phyloP scores from a whole-genome alignment of 139 green algal species.

The Chlamydomonas sp. region DNA sequence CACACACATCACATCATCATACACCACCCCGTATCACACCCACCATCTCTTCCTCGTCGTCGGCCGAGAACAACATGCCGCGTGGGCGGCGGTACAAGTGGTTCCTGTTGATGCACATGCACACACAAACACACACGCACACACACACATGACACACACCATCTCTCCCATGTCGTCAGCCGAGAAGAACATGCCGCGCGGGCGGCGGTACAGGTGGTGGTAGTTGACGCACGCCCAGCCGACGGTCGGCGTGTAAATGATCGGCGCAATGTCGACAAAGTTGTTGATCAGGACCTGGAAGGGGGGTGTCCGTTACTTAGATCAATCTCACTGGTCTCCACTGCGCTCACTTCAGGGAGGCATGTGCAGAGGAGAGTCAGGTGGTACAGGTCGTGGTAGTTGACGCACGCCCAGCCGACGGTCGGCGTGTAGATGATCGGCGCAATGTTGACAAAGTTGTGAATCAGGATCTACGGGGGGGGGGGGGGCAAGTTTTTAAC shows the following conservation, averaged over 20 bases:
- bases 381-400: conserved; percentile 61
- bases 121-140: not conserved
- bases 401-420: conserved; percentile 83
- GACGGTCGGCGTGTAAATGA: conserved; percentile 91
- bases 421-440: conserved; percentile 91
- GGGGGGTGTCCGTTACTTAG: too few species aligned
- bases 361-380: not conserved
- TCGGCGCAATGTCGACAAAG: conserved; percentile 87
- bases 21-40: too few species aligned
- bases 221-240: conserved; percentile 84
- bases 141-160: conserved; percentile 21
- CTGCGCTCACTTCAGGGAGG: too few species aligned
- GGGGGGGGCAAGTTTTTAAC: not conserved
- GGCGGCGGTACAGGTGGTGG: conserved; percentile 55
- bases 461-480: not conserved
- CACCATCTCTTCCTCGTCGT: conserved; percentile 77
- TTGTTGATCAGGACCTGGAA: too few species aligned
- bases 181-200: conserved; percentile 90
- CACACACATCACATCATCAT: not conserved
- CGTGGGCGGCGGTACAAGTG: conserved; percentile 61
- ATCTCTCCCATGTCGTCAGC: conserved; percentile 71
- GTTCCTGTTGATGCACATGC: conserved; percentile 69
- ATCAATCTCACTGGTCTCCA: too few species aligned
- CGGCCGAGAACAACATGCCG: conserved; percentile 86
- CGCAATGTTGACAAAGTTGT: conserved; percentile 60